Evolutionary conservation across 164 flowering plant species (phyloP).

Genomic region (Annona squamosa): DNA sequence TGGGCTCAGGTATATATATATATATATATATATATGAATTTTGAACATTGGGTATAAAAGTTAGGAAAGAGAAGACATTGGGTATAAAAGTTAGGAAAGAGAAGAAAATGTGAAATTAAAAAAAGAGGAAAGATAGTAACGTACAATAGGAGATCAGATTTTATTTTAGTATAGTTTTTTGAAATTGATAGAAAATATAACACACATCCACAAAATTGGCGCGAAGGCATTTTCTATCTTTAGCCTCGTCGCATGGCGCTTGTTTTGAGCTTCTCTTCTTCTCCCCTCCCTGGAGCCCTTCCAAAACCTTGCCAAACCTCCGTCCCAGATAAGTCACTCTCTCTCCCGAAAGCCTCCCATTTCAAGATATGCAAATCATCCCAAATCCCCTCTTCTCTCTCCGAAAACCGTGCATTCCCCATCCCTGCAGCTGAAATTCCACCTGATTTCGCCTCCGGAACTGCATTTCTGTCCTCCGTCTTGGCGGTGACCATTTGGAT

Average conservation of each 20-base stretch:
- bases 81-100: too few relatives aligned
- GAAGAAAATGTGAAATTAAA: too few relatives aligned
- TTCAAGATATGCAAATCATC: background rate
- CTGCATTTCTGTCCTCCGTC: background rate
- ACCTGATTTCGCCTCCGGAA: background rate
- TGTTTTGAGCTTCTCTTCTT: background rate
- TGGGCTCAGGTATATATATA: too few relatives aligned
- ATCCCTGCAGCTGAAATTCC: background rate
- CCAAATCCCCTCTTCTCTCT: background rate
- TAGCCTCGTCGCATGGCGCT: background rate
- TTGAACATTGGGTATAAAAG: too few relatives aligned
- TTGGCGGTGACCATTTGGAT: background rate
- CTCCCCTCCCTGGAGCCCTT: background rate
- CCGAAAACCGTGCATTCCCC: background rate
- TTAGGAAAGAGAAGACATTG: too few relatives aligned
- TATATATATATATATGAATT: too few relatives aligned
- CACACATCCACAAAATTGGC: background rate
- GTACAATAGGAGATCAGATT: too few relatives aligned
- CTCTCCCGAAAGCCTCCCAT: background rate
- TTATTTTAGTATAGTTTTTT: too few relatives aligned
- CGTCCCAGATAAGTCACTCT: background rate
- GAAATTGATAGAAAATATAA: too few relatives aligned
- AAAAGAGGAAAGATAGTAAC: too few relatives aligned
- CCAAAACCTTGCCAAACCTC: background rate
- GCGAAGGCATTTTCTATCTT: background rate